A percentile compares a stretch with the other conserved stretches of the same genome.
These are phyloP conservation scores for Pseudomicrostroma phylloplanum DNA, from an alignment of 1,284 basidiomycete species.

Conservation along the genomic window DNA sequence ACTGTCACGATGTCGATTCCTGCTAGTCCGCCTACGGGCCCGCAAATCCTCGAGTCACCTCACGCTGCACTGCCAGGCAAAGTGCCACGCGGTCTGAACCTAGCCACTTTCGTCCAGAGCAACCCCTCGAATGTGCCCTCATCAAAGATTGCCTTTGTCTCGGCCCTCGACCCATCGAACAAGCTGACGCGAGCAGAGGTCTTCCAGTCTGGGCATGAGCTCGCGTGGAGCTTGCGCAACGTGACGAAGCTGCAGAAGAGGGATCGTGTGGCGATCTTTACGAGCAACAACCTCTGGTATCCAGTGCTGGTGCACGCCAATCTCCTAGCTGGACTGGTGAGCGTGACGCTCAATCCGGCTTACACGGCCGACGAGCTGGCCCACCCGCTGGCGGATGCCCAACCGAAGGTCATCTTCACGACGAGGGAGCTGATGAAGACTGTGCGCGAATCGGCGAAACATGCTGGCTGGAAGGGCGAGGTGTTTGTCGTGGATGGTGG, in stretches of 20 bases:
- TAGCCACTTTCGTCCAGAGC: slow-evolving; percentile 33
- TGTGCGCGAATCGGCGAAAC: slow-evolving; percentile 29
- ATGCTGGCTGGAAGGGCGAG: slow-evolving; percentile 18
- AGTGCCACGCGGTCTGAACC: slow-evolving; percentile 20
- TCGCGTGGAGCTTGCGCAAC: slow-evolving; percentile 33
- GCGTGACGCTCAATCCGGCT: slow-evolving; percentile 39
- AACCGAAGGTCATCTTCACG: slow-evolving; percentile 32
- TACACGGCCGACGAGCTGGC: slow-evolving; percentile 43
- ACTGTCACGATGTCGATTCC: too few relatives aligned
- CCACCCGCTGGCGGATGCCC: slow-evolving; percentile 38
- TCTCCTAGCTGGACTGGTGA: slow-evolving; percentile 28
- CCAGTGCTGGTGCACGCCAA: slow-evolving; percentile 33
- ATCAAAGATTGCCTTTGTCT: slow-evolving; percentile 23
- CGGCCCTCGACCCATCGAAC: slow-evolving; percentile 31
- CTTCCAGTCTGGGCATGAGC: slow-evolving; percentile 22
- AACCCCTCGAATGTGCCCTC: slow-evolving; percentile 33
- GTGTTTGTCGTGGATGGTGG: slow-evolving; percentile 34
- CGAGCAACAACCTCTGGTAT: slow-evolving; percentile 43
- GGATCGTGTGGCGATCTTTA: slow-evolving; percentile 37
- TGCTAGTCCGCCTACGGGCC: not conserved
- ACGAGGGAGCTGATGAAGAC: slow-evolving; percentile 27
- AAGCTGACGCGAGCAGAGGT: slow-evolving; percentile 29
- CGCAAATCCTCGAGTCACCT: slow-evolving; percentile 29
- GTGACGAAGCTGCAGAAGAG: slow-evolving; percentile 31
- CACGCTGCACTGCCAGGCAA: slow-evolving; percentile 19